Conservation (phyloP, 805 yeast genomes). For the Debaryomyces tyrocola region DNA sequence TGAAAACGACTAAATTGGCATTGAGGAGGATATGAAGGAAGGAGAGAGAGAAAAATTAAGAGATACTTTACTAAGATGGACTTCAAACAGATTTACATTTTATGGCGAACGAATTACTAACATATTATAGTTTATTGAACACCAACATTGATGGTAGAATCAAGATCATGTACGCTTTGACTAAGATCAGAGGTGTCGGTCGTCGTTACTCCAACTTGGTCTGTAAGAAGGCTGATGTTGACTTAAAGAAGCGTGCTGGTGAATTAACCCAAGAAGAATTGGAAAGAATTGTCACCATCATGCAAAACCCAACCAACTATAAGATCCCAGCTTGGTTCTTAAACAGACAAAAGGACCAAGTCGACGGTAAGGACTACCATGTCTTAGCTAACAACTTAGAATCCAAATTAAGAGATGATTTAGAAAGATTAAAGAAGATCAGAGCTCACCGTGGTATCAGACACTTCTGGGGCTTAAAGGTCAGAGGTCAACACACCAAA, state of each 20-base stretch:
- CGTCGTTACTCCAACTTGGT: slow-evolving; percentile 99
- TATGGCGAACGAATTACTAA: slow-evolving; percentile 18
- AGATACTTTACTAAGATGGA: too few species aligned
- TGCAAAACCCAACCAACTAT: slow-evolving; percentile 99
- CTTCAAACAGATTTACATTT: background rate
- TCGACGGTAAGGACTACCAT: slow-evolving; percentile 99
- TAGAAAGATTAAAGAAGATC: slow-evolving; percentile 99
- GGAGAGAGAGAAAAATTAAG: too few species aligned
- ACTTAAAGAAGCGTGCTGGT: slow-evolving; percentile 98
- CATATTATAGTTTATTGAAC: slow-evolving; percentile 83
- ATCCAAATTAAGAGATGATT: slow-evolving; percentile 99
- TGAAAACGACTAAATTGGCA: too few species aligned
- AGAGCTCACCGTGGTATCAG: slow-evolving; percentile 99
- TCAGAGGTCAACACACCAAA: slow-evolving; percentile 99
- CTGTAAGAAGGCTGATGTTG: slow-evolving; percentile 99
- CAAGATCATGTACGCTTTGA: slow-evolving; percentile 99
- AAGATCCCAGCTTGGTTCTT: slow-evolving; percentile 99
- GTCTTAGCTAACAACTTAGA: slow-evolving; percentile 98
- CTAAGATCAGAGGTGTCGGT: slow-evolving; percentile 99
- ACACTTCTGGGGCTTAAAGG: slow-evolving; percentile 99
- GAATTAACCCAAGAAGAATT: slow-evolving; percentile 99
- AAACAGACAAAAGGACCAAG: slow-evolving; percentile 98
- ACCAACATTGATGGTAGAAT: slow-evolving; percentile 99
- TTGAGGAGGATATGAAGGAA: too few species aligned
- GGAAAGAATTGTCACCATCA: slow-evolving; percentile 99